A percentile compares a stretch with the other conserved stretches of the same genome.
Evolutionary conservation across 768 basidiomycete genomes (phyloP).

Genomic region (Collybia nuda): DNA sequence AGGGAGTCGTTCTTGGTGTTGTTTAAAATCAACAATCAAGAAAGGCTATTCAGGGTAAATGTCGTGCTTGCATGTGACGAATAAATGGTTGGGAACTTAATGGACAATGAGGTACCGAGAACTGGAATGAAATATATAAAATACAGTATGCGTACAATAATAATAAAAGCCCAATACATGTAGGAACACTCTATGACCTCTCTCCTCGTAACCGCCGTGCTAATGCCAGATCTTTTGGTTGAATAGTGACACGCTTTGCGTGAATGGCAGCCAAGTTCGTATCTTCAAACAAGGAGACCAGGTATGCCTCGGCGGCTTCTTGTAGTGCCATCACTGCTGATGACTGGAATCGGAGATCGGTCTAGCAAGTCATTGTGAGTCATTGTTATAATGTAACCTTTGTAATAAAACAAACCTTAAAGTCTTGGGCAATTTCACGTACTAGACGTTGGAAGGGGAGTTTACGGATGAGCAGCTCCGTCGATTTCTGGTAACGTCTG

Average conservation of each 20-base stretch:
- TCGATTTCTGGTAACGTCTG: conserved; percentile 19
- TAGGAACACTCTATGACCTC: background rate
- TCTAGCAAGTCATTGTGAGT: conserved; percentile 1
- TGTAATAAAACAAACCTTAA: conserved; percentile 8
- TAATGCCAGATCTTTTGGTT: conserved; percentile 14
- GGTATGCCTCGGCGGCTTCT: conserved; percentile 20
- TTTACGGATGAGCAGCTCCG: conserved; percentile 19
- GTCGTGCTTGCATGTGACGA: too few species aligned
- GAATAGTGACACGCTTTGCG: conserved; percentile 20
- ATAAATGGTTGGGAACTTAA: too few species aligned
- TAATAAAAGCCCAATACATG: conserved; percentile 2
- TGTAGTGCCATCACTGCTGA: conserved; percentile 19
- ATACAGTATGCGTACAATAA: conserved; percentile 35
- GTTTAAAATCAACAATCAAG: too few species aligned
- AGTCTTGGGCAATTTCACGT: conserved; percentile 20
- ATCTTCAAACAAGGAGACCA: conserved; percentile 18
- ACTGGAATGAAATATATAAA: conserved; percentile 6
- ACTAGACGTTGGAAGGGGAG: conserved; percentile 21
- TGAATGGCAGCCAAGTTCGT: conserved; percentile 19
- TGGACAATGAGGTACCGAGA: too few species aligned
- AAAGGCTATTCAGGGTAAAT: too few species aligned
- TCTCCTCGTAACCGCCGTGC: conserved; percentile 15
- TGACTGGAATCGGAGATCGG: conserved; percentile 14
- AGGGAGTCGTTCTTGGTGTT: too few species aligned
- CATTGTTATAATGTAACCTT: background rate